A percentile compares a stretch with the other conserved stretches of the same genome.
Conservation (phyloP, 1,284 basidiomycete genomes). For the Trichosporon faecale region DNA sequence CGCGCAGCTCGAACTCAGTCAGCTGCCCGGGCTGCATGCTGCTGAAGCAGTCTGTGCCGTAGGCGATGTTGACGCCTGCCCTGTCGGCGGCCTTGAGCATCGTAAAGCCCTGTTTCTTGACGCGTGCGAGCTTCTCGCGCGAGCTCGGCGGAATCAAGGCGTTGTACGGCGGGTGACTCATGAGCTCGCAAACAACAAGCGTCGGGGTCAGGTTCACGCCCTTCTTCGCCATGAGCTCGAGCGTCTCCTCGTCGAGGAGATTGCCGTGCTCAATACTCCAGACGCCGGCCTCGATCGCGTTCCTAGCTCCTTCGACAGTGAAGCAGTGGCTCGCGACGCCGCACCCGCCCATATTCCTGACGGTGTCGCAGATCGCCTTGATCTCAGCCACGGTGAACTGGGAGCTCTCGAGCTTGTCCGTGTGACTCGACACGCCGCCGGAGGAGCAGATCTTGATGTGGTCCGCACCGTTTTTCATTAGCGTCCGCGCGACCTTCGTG, state of each 20-base stretch:
- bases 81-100: constrained; percentile 35
- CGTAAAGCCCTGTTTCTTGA: constrained; percentile 27
- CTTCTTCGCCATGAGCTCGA: constrained; percentile 50
- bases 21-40: constrained; percentile 33
- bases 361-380: constrained; percentile 55
- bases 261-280: constrained; percentile 57
- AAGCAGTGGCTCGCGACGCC: constrained; percentile 42
- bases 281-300: constrained; percentile 42
- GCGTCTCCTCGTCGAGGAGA: constrained; percentile 42
- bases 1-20: constrained; percentile 53
- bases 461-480: constrained; percentile 56
- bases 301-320: constrained; percentile 36
- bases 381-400: constrained; percentile 57
- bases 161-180: constrained; percentile 29
- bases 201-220: constrained; percentile 56
- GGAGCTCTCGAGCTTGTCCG: constrained; percentile 56
- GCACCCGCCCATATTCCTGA: constrained; percentile 49
- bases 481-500: constrained; percentile 54
- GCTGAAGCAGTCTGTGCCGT: constrained; percentile 34
- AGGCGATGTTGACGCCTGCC: constrained; percentile 33
- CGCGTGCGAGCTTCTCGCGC: constrained; percentile 29
- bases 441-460: constrained; percentile 54
- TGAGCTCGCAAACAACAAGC: constrained; percentile 44
- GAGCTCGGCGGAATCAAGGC: constrained; percentile 28
- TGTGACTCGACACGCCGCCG: constrained; percentile 55